Conservation (phyloP, 495 filamentous ascomycete species). For the Lophium mytilinum region DNA sequence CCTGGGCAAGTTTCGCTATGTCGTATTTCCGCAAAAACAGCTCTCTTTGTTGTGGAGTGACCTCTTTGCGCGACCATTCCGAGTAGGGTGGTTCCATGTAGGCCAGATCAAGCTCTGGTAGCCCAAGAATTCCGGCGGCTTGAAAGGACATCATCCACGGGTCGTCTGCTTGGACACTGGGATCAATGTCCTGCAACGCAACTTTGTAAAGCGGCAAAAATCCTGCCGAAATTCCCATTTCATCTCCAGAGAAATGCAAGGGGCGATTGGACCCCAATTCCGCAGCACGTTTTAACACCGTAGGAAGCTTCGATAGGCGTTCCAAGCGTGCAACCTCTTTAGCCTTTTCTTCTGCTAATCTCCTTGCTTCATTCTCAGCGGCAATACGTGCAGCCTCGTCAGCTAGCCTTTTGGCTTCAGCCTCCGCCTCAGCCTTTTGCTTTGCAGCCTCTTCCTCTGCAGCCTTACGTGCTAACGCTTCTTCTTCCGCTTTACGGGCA, state of each 20-base stretch:
- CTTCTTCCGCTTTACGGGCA: constrained; percentile 16
- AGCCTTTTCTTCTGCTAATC: constrained; percentile 19
- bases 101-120: constrained; percentile 25
- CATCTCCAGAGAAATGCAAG: constrained; percentile 20
- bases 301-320: constrained; percentile 22
- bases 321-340: constrained; percentile 16
- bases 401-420: constrained; percentile 12
- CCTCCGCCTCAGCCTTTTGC: constrained; percentile 14
- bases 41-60: constrained; percentile 14
- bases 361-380: constrained; percentile 15
- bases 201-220: constrained; percentile 27
- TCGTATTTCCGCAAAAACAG: constrained; percentile 22
- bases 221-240: constrained; percentile 23
- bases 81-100: constrained; percentile 11
- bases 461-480: constrained; percentile 17
- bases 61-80: constrained; percentile 14
- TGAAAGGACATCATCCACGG: constrained; percentile 30
- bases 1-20: constrained; percentile 22
- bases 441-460: constrained; percentile 21
- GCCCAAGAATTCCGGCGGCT: constrained; percentile 29
- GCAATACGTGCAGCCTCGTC: constrained; percentile 21
- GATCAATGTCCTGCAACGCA: constrained; percentile 12
- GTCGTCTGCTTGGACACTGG: constrained; percentile 1
- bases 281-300: constrained; percentile 17
- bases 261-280: constrained; percentile 19